These are phyloP conservation scores for Domatiomyces globalis DNA, from an alignment of 2,329 filamentous ascomycete genomes.

Conservation along the genomic window DNA sequence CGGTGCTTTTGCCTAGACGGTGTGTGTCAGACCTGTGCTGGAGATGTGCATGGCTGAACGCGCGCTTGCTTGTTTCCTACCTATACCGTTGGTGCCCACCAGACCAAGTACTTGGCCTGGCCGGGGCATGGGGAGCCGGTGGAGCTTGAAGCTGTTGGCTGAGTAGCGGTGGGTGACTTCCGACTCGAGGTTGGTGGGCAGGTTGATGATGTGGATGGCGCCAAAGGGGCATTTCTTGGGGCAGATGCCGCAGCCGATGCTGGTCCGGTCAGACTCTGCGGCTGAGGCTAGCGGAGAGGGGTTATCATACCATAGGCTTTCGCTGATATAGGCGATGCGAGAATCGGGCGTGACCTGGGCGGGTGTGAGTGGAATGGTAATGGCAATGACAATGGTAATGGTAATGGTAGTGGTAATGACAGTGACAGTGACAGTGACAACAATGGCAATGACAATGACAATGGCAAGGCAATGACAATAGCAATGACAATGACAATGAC, in stretches of 20 bases:
- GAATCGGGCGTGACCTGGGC: constrained; percentile 52
- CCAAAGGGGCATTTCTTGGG: constrained; percentile 98
- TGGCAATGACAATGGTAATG: too few species aligned
- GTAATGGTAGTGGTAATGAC: too few species aligned
- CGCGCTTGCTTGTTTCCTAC: too few species aligned
- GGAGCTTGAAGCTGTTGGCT: constrained; percentile 98
- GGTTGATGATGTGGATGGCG: constrained; percentile 99
- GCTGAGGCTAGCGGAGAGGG: too few species aligned
- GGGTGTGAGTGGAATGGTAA: not conserved
- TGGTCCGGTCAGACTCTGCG: not conserved
- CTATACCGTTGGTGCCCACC: constrained; percentile 98
- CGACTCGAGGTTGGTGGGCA: constrained; percentile 96
- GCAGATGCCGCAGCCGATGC: constrained; percentile 70
- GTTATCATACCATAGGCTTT: constrained; percentile 43
- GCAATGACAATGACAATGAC: too few species aligned
- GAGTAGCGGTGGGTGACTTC: constrained; percentile 98
- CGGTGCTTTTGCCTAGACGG: constrained; percentile 65
- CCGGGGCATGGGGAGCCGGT: constrained; percentile 87
- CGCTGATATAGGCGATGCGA: constrained; percentile 95
- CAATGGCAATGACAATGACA: too few species aligned
- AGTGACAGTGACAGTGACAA: too few species aligned
- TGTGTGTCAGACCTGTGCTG: too few species aligned
- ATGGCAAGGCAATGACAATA: too few species aligned
- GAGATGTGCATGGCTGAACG: too few species aligned
- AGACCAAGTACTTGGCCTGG: constrained; percentile 91